phyloP scores from a whole-genome alignment of 1,284 basidiomycete genomes.

The Rhodotorula sp. region DNA sequence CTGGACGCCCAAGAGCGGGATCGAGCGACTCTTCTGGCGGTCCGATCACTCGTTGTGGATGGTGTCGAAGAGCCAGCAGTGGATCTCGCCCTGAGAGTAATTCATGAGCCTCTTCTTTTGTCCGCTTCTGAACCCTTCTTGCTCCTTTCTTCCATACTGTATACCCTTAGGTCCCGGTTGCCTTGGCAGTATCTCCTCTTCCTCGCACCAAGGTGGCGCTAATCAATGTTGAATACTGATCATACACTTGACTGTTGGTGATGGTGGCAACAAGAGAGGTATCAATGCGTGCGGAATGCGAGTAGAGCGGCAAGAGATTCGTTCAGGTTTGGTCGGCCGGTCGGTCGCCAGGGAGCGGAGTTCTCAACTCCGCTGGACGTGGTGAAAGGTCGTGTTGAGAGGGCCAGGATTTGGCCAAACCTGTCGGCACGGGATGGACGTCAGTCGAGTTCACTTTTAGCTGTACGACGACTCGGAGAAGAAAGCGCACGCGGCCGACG shows the following conservation, averaged over 20 bases:
- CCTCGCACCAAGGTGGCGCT: too few relatives aligned
- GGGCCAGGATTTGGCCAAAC: slow-evolving; percentile 30
- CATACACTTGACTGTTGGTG: too few relatives aligned
- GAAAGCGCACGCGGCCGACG: slow-evolving; percentile 62
- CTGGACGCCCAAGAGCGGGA: slow-evolving; percentile 82
- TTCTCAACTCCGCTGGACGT: neutral
- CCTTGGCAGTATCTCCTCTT: too few relatives aligned
- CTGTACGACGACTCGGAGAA: too few relatives aligned
- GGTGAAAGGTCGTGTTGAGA: slow-evolving; percentile 15
- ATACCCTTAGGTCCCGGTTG: too few relatives aligned
- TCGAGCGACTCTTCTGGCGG: slow-evolving; percentile 83
- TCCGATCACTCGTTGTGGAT: slow-evolving; percentile 80
- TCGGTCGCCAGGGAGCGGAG: neutral
- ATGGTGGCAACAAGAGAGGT: neutral
- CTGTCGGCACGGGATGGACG: neutral
- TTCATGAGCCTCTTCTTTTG: too few relatives aligned
- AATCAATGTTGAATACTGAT: too few relatives aligned
- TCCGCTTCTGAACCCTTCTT: too few relatives aligned
- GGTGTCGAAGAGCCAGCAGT: slow-evolving; percentile 72
- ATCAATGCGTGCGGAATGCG: neutral
- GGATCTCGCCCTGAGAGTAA: slow-evolving; percentile 55
- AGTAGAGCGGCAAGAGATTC: too few relatives aligned
- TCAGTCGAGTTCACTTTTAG: neutral
- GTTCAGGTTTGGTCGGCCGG: neutral
- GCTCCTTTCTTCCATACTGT: too few relatives aligned